Base-by-base conservation (phyloP, 306 rosid species). In the Quercus wislizeni region DNA sequence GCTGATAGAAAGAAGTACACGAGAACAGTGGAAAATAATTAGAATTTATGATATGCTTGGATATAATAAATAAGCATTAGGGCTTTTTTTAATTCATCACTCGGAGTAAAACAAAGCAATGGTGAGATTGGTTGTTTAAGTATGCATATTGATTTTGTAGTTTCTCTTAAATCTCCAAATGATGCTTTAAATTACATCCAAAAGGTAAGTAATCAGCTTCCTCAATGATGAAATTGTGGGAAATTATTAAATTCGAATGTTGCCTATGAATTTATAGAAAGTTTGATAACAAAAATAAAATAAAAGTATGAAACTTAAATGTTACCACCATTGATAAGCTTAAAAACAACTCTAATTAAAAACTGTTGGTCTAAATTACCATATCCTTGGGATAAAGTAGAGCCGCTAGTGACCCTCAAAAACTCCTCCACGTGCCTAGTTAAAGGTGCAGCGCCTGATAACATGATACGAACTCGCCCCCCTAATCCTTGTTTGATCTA, bases 361-460 rank as follows among this genome's bases (percentile, higher is more conserved):
- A 35, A 68, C 18, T 35, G 3, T 19, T 19, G 58, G 55, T 77
- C 54, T 49, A 62, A 11, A 83, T 62, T 91, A 93, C 98, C 97
- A 85, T 93, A 93, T 89, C 97, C 98, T 86, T 93, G 98, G 31
- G 93, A 85, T 78, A 91, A 79, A 79, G 92, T 85, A 65, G 91
- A 84, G 78, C 98, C 89, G 87, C 88, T 83, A 28, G 95, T 86
- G 81, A 93, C 93, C 86, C 92, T 86, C 71, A 93, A 54, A 82
- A 86, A 93, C 85, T 93, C 97, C 86, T 93, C 98, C 84, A 93
- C 98, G 31, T 91, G 93, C 76, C 81, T 69, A 25, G 95, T 91
- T 87, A 93, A 82, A 78, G 98, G 98, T 33, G 98, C 98, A 75
- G 97, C 98, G 15, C 98, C 98, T 14, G 97, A 90, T 80, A 90